phyloP scores from a whole-genome alignment of 257 asterid species.

The Orobanche coerulescens region DNA sequence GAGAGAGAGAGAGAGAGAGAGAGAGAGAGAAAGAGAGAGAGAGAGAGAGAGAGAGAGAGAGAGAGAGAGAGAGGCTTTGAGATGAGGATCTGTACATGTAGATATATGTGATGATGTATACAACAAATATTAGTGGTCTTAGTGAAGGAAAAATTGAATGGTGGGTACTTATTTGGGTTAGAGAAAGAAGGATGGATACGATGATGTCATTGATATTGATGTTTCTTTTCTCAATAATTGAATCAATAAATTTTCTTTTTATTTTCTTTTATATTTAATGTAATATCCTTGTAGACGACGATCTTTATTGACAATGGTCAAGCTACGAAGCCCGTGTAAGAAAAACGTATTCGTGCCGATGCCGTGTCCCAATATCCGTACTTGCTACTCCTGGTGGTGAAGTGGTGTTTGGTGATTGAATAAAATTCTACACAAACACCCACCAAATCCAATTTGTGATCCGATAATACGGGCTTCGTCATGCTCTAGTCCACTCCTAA shows the following conservation, averaged over 20 bases:
- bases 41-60: no score
- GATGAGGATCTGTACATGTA: slow-evolving; percentile 44
- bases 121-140: slow-evolving; percentile 39
- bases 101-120: slow-evolving; percentile 42
- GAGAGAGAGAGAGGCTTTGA: slow-evolving; percentile 20
- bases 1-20: not conserved
- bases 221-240: slow-evolving; percentile 46
- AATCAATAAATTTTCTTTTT: slow-evolving; percentile 29
- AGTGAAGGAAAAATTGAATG: slow-evolving; percentile 29
- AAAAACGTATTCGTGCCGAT: no score
- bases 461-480: no score
- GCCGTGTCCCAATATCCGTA: no score
- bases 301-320: no score
- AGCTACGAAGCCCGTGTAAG: no score
- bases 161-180: slow-evolving; percentile 36
- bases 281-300: slow-evolving; percentile 17
- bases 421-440: no score
- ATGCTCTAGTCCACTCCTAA: no score
- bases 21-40: no score
- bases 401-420: no score
- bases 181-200: slow-evolving; percentile 43
- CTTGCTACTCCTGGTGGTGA: no score
- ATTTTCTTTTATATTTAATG: not conserved
- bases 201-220: slow-evolving; percentile 34
- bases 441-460: no score